phyloP scores from a whole-genome alignment of 495 filamentous ascomycete species.

The Annulohypoxylon bovei region DNA sequence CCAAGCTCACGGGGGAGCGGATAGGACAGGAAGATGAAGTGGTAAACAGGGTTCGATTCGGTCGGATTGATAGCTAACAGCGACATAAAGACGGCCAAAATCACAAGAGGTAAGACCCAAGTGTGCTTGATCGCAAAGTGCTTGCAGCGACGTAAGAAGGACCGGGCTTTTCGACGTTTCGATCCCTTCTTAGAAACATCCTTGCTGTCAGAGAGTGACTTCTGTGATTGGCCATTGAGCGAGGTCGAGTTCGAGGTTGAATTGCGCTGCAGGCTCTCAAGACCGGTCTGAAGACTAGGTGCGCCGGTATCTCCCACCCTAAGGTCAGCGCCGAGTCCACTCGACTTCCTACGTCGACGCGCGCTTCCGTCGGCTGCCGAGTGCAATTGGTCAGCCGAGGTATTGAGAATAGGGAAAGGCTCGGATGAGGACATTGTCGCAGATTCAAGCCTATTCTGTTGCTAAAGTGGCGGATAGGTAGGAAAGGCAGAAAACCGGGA shows the following conservation, averaged over 20 bases:
- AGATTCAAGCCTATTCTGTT: conserved; percentile 3
- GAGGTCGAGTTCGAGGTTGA: conserved; percentile 13
- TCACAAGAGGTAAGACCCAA: conserved; percentile 80
- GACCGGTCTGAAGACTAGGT: conserved; percentile 55
- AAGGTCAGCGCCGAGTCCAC: conserved; percentile 55
- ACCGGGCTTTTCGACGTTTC: conserved; percentile 68
- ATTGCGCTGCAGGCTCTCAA: conserved; percentile 48
- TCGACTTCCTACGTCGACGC: conserved; percentile 60
- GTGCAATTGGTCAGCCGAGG: conserved; percentile 53
- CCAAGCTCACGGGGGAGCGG: conserved; percentile 64
- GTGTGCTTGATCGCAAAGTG: conserved; percentile 75
- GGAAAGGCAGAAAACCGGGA: not conserved
- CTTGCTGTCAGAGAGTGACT: conserved; percentile 21
- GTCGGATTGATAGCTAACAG: conserved; percentile 83
- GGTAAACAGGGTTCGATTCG: conserved; percentile 81
- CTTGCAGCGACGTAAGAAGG: conserved; percentile 72
- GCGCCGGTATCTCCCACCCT: conserved; percentile 61
- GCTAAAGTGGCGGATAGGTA: not conserved
- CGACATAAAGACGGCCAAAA: conserved; percentile 69
- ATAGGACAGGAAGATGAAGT: conserved; percentile 95
- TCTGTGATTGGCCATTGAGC: not conserved
- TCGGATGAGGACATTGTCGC: conserved; percentile 50
- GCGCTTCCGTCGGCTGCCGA: conserved; percentile 44
- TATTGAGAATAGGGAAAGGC: conserved; percentile 59
- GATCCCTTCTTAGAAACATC: conserved; percentile 54